Conservation (phyloP, 2,329 filamentous ascomycete species). For the Fusarium sp. region DNA sequence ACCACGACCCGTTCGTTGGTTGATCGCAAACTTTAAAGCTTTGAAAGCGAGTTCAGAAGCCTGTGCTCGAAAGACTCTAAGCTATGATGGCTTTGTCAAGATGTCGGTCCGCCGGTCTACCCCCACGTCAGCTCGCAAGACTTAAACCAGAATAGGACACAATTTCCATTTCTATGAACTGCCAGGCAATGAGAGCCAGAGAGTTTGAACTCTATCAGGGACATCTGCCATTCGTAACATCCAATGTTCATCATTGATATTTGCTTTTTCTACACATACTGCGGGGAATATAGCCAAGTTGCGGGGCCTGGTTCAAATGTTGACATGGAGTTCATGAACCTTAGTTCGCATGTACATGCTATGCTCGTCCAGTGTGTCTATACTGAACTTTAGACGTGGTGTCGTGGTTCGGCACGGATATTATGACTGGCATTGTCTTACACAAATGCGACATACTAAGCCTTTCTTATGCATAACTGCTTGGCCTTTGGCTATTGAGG, state of each 20-base stretch:
- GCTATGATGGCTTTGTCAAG: not conserved
- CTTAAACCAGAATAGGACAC: conserved; percentile 16
- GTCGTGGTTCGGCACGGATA: not conserved
- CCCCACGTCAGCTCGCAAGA: conserved; percentile 36
- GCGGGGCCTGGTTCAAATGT: conserved; percentile 30
- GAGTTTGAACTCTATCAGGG: conserved; percentile 5
- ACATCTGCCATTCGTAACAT: conserved; percentile 13
- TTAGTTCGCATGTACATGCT: not conserved
- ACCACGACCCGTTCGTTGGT: conserved; percentile 21
- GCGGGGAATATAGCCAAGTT: conserved; percentile 27
- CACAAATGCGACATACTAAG: not conserved
- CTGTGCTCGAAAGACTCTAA: conserved; percentile 3
- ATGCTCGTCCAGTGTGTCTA: not conserved
- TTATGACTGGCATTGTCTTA: not conserved
- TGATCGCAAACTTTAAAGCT: not conserved
- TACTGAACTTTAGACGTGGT: conserved; percentile 24
- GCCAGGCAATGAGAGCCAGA: conserved; percentile 3
- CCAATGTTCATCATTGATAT: conserved; percentile 12
- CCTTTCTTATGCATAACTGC: not conserved
- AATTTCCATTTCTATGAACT: conserved; percentile 25
- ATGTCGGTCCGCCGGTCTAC: conserved; percentile 16
- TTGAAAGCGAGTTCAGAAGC: not conserved
- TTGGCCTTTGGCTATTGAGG: not conserved
- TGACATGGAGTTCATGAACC: conserved; percentile 11
- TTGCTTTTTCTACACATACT: conserved; percentile 37